Evolutionary conservation across 441 rosid genomes (phyloP), one percentile per base, ranked within the genome.

Genomic region (Corymbia citriodora): DNA sequence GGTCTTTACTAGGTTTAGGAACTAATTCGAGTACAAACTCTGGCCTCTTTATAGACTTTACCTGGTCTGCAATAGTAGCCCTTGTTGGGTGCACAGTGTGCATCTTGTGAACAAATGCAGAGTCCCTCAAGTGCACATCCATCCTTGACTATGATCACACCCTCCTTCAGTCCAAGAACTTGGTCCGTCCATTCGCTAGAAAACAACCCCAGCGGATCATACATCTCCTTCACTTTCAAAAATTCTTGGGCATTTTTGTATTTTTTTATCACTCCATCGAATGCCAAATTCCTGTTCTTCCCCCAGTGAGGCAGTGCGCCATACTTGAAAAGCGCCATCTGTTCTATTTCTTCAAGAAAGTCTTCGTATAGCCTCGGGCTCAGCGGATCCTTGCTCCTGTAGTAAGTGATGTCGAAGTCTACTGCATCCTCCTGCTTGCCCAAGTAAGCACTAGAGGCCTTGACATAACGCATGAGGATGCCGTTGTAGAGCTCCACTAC

Each of bases 251-350:
- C 95, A 1, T 94, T 93, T n/a, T 89, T 93, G 21, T 96, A 97
- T 87, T 94, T 97, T 48, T 88, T 90, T 13, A 95, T 81, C 9
- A 88, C 96, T 14, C 96, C 96, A 65, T 89, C 92, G 85, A 96
- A 97, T 5, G 94, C 98, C 16, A 95, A 10, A 88, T 96, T 96
- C 81, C 98, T 79, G 5, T 97, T 97, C 92, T 97, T 97, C 50
- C 97, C 98, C 98, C 97, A 97, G 8, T 97, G 98, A 1, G 99
- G 98, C 89, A 94, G 89, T 2, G 93, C 99, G 6, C 94, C 94
- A 61, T 96, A 96, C 91, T 96, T 97, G 74, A 96, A 93, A 88
- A 96, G 55, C 1, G 97, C 98, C 33, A 97, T 92, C 91, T 96
- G 99, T 90, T 97, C 98, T 3, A 97, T 95, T 59, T 97, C 99